These are phyloP conservation scores for Terfezia boudieri DNA, from an alignment of 495 filamentous ascomycete genomes.

Conservation along the genomic window DNA sequence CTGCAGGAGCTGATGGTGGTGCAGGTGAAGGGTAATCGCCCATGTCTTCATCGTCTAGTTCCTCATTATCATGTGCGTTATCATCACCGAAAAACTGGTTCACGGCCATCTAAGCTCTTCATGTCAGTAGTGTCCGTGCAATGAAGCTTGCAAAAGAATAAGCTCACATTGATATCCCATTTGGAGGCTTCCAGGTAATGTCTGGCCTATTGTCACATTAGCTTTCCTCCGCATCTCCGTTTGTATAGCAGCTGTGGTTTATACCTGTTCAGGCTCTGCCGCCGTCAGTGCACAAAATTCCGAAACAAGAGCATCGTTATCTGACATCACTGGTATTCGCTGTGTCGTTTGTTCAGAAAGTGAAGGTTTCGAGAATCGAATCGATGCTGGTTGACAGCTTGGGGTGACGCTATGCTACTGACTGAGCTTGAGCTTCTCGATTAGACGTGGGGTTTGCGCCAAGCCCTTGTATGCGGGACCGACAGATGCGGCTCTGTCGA, in stretches of 20 bases:
- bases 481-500: no score
- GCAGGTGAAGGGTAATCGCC: neutral
- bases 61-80: conserved; percentile 35
- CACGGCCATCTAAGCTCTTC: conserved; percentile 10
- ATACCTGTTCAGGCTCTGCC: conserved; percentile 39
- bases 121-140: conserved; percentile 1
- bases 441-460: neutral
- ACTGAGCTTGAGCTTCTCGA: neutral
- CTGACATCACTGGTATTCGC: conserved; percentile 24
- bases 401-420: neutral
- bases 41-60: conserved; percentile 26
- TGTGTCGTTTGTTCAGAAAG: neutral
- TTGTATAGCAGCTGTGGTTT: conserved; percentile 2
- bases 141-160: neutral
- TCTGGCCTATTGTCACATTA: conserved; percentile 8
- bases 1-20: neutral
- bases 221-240: neutral
- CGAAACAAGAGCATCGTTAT: conserved; percentile 45
- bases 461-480: no score
- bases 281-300: conserved; percentile 56
- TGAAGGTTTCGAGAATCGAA: neutral
- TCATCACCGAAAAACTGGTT: conserved; percentile 28
- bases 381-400: neutral
- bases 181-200: conserved; percentile 19
- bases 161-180: conserved; percentile 14